phyloP scores from a whole-genome alignment of 2,329 filamentous ascomycete genomes.

The Lasiodiplodia sp. region DNA sequence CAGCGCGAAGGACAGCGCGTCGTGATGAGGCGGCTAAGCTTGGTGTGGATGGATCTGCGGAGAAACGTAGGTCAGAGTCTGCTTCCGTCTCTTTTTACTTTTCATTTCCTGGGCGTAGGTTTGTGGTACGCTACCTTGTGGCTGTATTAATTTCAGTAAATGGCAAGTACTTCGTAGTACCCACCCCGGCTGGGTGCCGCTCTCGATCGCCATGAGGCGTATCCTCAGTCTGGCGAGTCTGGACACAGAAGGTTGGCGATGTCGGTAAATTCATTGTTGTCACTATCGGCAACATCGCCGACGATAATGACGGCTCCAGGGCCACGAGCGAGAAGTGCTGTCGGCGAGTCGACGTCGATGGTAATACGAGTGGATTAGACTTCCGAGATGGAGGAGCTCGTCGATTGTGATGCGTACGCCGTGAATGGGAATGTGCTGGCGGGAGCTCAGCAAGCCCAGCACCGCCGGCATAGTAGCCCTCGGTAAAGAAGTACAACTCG shows the following conservation, averaged over 20 bases:
- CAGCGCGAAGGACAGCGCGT: slow-evolving; percentile 72
- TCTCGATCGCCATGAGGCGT: slow-evolving; percentile 14
- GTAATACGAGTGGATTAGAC: not conserved
- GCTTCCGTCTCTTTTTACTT: not conserved
- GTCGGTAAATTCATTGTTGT: not conserved
- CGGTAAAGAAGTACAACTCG: not conserved
- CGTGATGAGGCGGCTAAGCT: slow-evolving; percentile 74
- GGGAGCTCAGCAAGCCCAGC: not conserved
- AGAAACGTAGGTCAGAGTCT: not conserved
- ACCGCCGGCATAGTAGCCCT: not conserved
- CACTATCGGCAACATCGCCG: not conserved
- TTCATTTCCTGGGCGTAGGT: not conserved
- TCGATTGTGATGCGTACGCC: not conserved
- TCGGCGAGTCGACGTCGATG: not conserved
- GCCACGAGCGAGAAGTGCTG: no score
- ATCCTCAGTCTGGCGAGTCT: no score
- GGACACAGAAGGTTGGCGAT: no score
- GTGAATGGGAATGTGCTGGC: not conserved
- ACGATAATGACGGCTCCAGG: not conserved
- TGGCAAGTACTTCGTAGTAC: slow-evolving; percentile 35
- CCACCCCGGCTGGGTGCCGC: slow-evolving; percentile 8
- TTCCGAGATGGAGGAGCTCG: slow-evolving; percentile 9
- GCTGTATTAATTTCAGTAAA: slow-evolving; percentile 52
- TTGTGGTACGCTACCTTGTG: slow-evolving; percentile 41
- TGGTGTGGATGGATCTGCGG: slow-evolving; percentile 60